phyloP scores from a whole-genome alignment of 106 monocot species.

The Hemerocallis citrina region DNA sequence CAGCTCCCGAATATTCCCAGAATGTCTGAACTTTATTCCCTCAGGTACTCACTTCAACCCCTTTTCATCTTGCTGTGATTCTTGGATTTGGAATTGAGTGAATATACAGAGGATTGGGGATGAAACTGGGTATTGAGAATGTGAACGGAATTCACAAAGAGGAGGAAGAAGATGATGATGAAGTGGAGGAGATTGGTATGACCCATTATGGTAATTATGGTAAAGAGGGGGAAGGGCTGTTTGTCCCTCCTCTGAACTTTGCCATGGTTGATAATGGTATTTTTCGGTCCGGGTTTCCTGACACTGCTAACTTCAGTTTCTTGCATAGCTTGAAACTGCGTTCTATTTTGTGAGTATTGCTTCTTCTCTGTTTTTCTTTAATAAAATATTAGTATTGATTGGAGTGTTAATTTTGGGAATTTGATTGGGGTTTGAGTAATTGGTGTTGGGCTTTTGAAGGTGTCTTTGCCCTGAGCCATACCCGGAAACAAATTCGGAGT shows the following conservation, averaged over 20 bases:
- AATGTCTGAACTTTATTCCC: too few relatives aligned
- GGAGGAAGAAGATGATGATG: too few relatives aligned
- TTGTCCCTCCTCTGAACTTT: conserved; percentile 41
- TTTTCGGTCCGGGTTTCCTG: conserved; percentile 46
- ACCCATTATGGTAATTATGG: too few relatives aligned
- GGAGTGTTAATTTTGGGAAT: not conserved
- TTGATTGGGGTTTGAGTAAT: not conserved
- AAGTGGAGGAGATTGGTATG: too few relatives aligned
- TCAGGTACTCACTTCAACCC: too few relatives aligned
- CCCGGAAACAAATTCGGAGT: conserved; percentile 25
- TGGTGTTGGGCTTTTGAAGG: conserved; percentile 13
- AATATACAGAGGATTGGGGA: not conserved
- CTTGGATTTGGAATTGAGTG: too few relatives aligned
- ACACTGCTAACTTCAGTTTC: conserved; percentile 33
- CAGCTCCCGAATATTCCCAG: too few relatives aligned
- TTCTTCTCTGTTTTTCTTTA: not conserved
- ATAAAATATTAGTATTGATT: not conserved
- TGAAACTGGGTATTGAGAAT: conserved; percentile 8
- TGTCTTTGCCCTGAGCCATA: conserved; percentile 45
- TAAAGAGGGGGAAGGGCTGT: conserved; percentile 1
- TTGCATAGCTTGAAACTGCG: conserved; percentile 29
- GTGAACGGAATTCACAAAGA: not conserved
- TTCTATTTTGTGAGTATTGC: conserved; percentile 27
- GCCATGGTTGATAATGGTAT: conserved; percentile 41
- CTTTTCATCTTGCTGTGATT: too few relatives aligned